Evolutionary conservation across 2,329 filamentous ascomycete species (phyloP).

Genomic region (Fusarium fujikuroi): DNA sequence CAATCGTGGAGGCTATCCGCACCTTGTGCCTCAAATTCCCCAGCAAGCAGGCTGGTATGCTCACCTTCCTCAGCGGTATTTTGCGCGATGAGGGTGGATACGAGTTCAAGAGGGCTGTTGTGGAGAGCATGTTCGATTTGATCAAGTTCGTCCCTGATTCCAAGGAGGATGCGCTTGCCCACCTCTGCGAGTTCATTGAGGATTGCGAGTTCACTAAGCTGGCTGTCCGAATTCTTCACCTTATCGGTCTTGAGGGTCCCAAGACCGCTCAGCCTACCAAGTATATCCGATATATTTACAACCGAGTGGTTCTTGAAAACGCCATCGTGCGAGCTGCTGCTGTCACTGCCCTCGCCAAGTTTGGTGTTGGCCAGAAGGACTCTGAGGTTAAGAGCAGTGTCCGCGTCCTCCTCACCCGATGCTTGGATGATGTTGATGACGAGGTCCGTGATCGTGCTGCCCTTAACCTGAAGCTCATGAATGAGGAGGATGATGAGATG

Average conservation of each 20-base stretch:
- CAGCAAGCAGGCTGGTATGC: conserved; percentile 97
- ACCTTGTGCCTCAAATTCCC: conserved; percentile 98
- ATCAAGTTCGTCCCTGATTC: conserved; percentile 98
- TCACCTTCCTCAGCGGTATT: conserved; percentile 96
- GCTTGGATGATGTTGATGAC: conserved; percentile 96
- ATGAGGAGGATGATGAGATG: conserved; percentile 88
- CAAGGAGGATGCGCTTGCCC: conserved; percentile 84
- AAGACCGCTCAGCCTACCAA: conserved; percentile 97
- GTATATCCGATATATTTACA: conserved; percentile 99
- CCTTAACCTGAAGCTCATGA: conserved; percentile 91
- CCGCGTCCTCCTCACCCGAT: conserved; percentile 88
- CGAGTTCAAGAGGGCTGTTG: conserved; percentile 96
- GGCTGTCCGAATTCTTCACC: conserved; percentile 91
- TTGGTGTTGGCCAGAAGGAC: conserved; percentile 96
- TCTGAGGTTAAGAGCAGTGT: conserved; percentile 97
- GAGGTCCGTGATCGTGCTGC: conserved; percentile 97
- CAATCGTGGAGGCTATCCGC: conserved; percentile 98
- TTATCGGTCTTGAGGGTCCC: conserved; percentile 93
- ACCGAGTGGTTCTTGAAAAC: conserved; percentile 96
- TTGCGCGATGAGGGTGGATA: conserved; percentile 96
- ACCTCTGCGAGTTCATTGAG: conserved; percentile 98
- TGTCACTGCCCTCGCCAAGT: conserved; percentile 95
- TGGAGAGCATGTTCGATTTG: conserved; percentile 98
- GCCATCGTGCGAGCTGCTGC: conserved; percentile 94
- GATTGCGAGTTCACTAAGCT: conserved; percentile 99